Percentiles rank a stretch among this genome's conserved stretches.
Conservation (phyloP, 768 basidiomycete species). For the Suillus lakei region DNA sequence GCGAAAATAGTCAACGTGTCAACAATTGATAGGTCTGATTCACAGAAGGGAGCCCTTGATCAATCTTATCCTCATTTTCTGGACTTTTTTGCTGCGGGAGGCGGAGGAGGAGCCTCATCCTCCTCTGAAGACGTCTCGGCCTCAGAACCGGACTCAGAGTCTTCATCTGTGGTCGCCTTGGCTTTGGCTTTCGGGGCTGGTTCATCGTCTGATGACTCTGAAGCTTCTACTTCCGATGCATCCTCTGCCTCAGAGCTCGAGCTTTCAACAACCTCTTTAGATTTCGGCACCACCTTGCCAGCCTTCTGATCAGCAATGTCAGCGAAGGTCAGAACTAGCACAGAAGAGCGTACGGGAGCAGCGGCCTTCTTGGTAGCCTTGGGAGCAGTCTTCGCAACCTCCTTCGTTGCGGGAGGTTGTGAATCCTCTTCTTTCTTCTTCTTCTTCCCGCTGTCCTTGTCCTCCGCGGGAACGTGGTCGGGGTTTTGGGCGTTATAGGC, state of each 20-base stretch:
- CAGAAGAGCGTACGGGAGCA: constrained; percentile 23
- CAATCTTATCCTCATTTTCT: constrained; percentile 21
- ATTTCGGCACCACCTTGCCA: constrained; percentile 28
- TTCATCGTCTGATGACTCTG: constrained; percentile 32
- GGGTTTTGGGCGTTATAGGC: constrained; percentile 64
- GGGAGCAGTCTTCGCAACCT: constrained; percentile 25
- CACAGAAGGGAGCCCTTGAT: not conserved
- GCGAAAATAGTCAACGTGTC: not conserved
- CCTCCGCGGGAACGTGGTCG: constrained; percentile 52
- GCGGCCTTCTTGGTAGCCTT: constrained; percentile 23
- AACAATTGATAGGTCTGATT: not conserved
- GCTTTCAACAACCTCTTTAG: constrained; percentile 27
- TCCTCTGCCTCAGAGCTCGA: constrained; percentile 36
- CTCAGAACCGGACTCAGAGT: constrained; percentile 18
- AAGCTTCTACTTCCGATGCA: constrained; percentile 8
- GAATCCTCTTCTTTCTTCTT: constrained; percentile 25
- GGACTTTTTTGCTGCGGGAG: constrained; percentile 26
- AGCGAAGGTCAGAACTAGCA: constrained; percentile 14
- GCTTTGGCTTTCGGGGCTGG: constrained; percentile 17
- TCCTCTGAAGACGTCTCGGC: constrained; percentile 40
- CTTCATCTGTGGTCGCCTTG: constrained; percentile 25
- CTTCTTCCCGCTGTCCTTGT: constrained; percentile 42
- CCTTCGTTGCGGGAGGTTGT: constrained; percentile 39
- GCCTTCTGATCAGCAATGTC: constrained; percentile 28
- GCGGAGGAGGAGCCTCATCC: constrained; percentile 36